These are phyloP conservation scores for Wickerhamia fluorescens DNA, from an alignment of 805 yeast species.

Conservation along the genomic window DNA sequence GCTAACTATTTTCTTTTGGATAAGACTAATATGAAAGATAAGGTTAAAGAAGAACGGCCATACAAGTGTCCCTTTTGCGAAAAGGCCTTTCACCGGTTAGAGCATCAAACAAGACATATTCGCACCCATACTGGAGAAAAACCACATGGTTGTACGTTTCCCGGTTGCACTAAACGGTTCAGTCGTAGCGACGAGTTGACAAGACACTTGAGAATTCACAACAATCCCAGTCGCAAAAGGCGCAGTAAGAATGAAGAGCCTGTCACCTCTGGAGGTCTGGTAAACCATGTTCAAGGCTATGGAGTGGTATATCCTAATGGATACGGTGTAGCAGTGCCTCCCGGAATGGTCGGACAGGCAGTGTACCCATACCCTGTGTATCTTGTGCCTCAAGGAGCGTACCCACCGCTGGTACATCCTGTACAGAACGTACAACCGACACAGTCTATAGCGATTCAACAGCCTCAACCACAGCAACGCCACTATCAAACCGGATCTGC, in stretches of 20 bases:
- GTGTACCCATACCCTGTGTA: constrained; percentile 36
- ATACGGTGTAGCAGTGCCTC: too few relatives aligned
- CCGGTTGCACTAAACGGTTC: constrained; percentile 63
- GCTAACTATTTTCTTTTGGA: too few relatives aligned
- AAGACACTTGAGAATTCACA: constrained; percentile 66
- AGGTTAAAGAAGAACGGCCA: constrained; percentile 34
- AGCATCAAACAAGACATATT: constrained; percentile 74
- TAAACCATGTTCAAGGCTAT: constrained; percentile 1
- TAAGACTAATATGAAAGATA: background rate
- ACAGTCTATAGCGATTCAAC: constrained; percentile 1
- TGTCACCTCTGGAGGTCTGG: constrained; percentile 1
- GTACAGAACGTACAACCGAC: constrained; percentile 3
- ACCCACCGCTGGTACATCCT: too few relatives aligned
- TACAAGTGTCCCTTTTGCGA: constrained; percentile 70
- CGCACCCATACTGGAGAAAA: constrained; percentile 79
- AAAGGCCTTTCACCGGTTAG: constrained; percentile 68
- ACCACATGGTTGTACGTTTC: constrained; percentile 70
- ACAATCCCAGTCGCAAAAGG: constrained; percentile 60
- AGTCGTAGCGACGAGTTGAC: constrained; percentile 70
- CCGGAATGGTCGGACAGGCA: too few relatives aligned
- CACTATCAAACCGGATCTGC: constrained; percentile 3
- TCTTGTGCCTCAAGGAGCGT: constrained; percentile 17
- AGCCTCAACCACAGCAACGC: constrained; percentile 3
- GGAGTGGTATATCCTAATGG: too few relatives aligned
- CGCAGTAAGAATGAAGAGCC: constrained; percentile 35